phyloP scores from a whole-genome alignment of 805 yeast genomes.

The Priceomyces carsonii region DNA sequence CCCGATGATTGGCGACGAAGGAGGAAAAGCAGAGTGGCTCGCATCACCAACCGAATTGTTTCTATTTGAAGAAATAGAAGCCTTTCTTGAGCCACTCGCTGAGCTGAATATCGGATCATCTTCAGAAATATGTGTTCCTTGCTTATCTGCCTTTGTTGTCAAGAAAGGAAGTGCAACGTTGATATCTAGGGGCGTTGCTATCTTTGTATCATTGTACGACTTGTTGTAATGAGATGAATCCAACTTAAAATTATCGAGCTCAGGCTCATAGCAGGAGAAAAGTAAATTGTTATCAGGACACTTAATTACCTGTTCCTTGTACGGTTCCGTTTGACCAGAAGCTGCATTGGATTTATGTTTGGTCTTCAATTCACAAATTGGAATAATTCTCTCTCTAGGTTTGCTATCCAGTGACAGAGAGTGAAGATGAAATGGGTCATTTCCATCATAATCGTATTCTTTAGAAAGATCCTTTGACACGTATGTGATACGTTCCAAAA shows the following conservation, averaged over 20 bases:
- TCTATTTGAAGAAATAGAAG: constrained; percentile 20
- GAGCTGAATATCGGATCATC: constrained; percentile 12
- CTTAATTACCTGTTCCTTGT: constrained; percentile 59
- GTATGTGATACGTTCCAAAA: constrained; percentile 66
- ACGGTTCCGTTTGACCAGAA: constrained; percentile 40
- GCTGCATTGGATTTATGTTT: constrained; percentile 36
- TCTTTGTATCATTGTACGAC: constrained; percentile 20
- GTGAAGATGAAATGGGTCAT: constrained; percentile 25
- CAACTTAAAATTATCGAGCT: constrained; percentile 10
- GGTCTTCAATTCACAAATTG: constrained; percentile 66
- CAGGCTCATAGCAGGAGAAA: constrained; percentile 52
- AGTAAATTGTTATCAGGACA: constrained; percentile 63
- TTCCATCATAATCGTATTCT: constrained; percentile 41
- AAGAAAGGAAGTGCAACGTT: constrained; percentile 45
- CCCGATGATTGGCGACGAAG: constrained; percentile 40
- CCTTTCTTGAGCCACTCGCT: constrained; percentile 24
- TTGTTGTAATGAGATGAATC: constrained; percentile 9
- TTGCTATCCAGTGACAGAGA: constrained; percentile 15
- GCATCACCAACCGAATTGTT: constrained; percentile 5
- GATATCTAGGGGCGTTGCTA: constrained; percentile 45
- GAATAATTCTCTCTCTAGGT: constrained; percentile 52
- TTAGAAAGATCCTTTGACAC: constrained; percentile 52
- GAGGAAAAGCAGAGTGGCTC: constrained; percentile 9
- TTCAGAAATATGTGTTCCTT: constrained; percentile 17
- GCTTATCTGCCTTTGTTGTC: constrained; percentile 38